A percentile compares a stretch with the other conserved stretches of the same genome.
Evolutionary conservation across 78 protist species (phyloP).

Genomic region (Pigoraptor vietnamica): DNA sequence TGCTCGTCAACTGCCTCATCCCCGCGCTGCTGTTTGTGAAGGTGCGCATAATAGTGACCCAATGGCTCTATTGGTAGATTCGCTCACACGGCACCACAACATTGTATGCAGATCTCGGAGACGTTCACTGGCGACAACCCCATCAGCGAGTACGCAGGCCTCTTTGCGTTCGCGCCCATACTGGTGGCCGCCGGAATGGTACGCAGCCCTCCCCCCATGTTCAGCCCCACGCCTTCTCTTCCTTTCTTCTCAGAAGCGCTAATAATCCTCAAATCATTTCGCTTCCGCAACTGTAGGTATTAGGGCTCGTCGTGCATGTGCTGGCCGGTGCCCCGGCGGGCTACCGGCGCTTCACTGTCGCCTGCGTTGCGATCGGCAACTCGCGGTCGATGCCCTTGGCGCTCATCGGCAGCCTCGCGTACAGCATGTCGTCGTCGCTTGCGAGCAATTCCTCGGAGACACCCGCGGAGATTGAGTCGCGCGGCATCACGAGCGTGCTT

Average conservation of each 20-base stretch:
- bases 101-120: background rate
- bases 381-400: background rate
- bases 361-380: background rate
- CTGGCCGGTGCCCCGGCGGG: background rate
- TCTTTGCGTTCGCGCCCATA: background rate
- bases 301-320: background rate
- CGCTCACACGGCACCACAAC: too few species aligned
- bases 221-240: too few species aligned
- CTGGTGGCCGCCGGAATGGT: background rate
- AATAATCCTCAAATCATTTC: too few species aligned
- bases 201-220: too few species aligned
- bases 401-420: background rate
- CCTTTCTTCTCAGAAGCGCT: too few species aligned
- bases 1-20: background rate
- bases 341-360: background rate
- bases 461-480: background rate
- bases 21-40: background rate
- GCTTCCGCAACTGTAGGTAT: background rate
- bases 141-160: background rate
- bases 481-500: background rate
- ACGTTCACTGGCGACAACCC: background rate
- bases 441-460: background rate
- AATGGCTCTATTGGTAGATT: too few species aligned
- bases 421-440: background rate
- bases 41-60: too few species aligned